Evolutionary conservation across 2,329 filamentous ascomycete genomes (phyloP).

Genomic region (Fusarium aywerte): DNA sequence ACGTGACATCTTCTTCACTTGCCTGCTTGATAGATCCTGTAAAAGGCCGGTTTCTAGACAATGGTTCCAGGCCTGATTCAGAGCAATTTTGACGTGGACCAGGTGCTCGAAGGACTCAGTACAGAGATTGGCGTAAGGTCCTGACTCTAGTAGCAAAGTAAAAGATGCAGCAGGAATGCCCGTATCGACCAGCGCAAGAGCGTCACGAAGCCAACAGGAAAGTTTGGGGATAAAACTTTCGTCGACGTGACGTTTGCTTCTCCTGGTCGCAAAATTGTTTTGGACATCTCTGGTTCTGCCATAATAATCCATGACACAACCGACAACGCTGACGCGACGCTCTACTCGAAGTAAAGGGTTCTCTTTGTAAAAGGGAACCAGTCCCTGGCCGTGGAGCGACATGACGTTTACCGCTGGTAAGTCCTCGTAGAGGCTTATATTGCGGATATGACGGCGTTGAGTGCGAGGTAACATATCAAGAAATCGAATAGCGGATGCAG

Average conservation of each 20-base stretch:
- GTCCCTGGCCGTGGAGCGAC: background rate
- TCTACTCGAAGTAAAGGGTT: slow-evolving; percentile 19
- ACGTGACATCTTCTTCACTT: background rate
- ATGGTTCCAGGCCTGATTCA: background rate
- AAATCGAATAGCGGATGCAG: slow-evolving; percentile 16
- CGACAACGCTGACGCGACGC: slow-evolving; percentile 5
- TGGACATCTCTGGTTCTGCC: rapidly evolving
- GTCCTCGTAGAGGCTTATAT: slow-evolving; percentile 6
- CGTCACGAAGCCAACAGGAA: background rate
- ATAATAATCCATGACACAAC: background rate
- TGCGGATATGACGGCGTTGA: background rate
- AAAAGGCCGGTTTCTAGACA: background rate
- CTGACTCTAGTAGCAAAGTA: slow-evolving; percentile 2
- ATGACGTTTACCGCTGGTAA: background rate
- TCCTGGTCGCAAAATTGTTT: background rate
- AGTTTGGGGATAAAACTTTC: rapidly evolving
- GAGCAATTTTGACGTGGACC: background rate
- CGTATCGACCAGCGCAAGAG: background rate
- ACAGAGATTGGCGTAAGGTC: background rate
- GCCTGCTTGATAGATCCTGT: rapidly evolving
- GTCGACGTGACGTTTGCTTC: background rate
- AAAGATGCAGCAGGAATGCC: background rate
- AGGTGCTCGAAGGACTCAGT: background rate
- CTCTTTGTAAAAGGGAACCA: slow-evolving; percentile 7
- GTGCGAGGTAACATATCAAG: background rate